These are phyloP conservation scores for Avena eriantha DNA, from an alignment of 176 grass and related monocot genomes.

Conservation along the genomic window DNA sequence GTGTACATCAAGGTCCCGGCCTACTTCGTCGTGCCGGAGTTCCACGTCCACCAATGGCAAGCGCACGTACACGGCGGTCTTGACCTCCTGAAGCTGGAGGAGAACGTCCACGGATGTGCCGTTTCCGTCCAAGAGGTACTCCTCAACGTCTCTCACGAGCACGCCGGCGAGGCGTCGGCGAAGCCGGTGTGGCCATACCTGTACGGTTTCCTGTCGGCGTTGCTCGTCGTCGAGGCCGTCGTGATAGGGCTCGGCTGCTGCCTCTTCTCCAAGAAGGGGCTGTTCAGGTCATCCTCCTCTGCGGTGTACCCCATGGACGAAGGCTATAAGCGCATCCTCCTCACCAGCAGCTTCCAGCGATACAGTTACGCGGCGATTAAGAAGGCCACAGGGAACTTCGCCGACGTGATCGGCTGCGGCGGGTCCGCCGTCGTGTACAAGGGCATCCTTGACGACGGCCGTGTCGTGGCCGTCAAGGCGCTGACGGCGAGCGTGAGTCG, in stretches of 20 bases:
- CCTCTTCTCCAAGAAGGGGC: conserved; percentile 48
- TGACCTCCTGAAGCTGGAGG: neutral
- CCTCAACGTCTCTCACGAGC: neutral
- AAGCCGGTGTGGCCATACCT: conserved; percentile 47
- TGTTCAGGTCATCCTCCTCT: conserved; percentile 38
- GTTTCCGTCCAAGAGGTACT: neutral
- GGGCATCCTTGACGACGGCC: conserved; percentile 37
- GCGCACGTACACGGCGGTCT: neutral
- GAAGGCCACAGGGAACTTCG: conserved; percentile 58
- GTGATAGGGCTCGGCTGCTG: conserved; percentile 54
- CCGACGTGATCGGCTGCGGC: conserved; percentile 48
- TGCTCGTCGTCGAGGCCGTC: conserved; percentile 49
- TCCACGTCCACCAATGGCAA: conserved; percentile 46
- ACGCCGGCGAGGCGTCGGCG: neutral
- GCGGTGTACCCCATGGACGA: conserved; percentile 34
- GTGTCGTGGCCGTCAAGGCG: conserved; percentile 56
- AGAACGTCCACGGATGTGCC: neutral
- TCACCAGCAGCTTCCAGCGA: conserved; percentile 40
- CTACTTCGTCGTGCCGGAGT: conserved; percentile 21
- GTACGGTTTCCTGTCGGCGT: conserved; percentile 51
- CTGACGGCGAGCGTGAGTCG: conserved; percentile 39
- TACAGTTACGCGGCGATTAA: conserved; percentile 58
- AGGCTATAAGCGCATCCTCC: conserved; percentile 58
- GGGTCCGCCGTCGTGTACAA: conserved; percentile 61
- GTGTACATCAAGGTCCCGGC: conserved; percentile 61